Evolutionary conservation across 2,329 filamentous ascomycete species (phyloP).

Genomic region (Sclerotinia glacialis): DNA sequence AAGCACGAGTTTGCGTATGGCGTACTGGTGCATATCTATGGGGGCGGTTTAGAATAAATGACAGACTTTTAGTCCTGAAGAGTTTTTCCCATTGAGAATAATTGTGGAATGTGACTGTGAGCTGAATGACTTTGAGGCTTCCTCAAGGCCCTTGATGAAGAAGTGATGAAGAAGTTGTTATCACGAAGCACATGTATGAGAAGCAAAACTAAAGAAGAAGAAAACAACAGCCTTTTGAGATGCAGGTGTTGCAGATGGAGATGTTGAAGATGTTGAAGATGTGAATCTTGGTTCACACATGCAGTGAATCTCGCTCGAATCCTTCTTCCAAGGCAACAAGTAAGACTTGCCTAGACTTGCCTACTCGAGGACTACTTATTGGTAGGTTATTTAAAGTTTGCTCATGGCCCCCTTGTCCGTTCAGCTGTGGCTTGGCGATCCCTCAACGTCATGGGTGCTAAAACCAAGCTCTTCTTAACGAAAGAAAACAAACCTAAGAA

Average conservation of each 20-base stretch:
- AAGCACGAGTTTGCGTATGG: constrained; percentile 9
- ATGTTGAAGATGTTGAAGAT: neutral
- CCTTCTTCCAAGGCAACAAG: constrained; percentile 7
- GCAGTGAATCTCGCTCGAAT: neutral
- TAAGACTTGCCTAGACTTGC: neutral
- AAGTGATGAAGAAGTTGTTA: too few relatives aligned
- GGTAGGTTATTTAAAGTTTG: constrained; percentile 1
- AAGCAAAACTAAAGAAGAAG: neutral
- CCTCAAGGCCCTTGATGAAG: neutral
- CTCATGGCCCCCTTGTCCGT: constrained; percentile 13
- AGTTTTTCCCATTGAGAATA: neutral
- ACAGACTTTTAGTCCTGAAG: neutral
- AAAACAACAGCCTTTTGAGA: too few relatives aligned
- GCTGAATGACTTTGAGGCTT: neutral
- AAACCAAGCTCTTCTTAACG: constrained; percentile 20
- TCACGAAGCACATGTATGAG: neutral
- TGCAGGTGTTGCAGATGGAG: neutral
- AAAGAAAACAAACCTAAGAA: constrained; percentile 18
- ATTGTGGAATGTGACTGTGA: neutral
- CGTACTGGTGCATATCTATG: constrained; percentile 14
- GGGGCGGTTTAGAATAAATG: constrained; percentile 21
- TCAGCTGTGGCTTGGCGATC: constrained; percentile 16
- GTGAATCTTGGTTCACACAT: neutral
- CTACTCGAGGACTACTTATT: too few relatives aligned
- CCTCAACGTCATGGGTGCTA: constrained; percentile 22